Evolutionary conservation across 2,329 filamentous ascomycete species (phyloP), one percentile per base, ranked within the genome.

Genomic region (Sporothrix euskadiensis): DNA sequence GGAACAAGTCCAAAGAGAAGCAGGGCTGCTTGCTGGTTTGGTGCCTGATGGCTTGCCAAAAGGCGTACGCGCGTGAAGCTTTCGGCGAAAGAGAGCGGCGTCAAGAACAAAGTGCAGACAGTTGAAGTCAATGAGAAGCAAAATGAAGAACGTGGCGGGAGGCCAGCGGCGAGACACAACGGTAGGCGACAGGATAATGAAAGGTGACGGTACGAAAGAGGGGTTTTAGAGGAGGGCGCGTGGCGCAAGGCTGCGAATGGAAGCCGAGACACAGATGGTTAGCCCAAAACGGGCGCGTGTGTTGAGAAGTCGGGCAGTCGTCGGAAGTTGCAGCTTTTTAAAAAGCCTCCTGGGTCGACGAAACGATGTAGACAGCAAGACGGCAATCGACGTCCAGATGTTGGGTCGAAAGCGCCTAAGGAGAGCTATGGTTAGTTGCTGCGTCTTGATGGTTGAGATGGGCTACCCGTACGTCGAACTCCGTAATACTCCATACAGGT

Each of bases 161-260:
- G 52, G n/a, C 52, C n/a, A 54, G 35, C 35, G 19, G 26, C 41
- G n/a, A 41, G 22, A 57, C 49, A 19, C 14, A 32, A 22, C 59
- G 32, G 12, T 59, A 70, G 66, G 66, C 47, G 66, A 69, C 66
- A 69, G 9, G 41, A 14, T 47, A 30, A 39, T n/a, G 19, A 39
- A 35, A 26, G 22, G 61, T 14, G 47, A 30, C n/a, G 59, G 16
- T 14, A 35, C 9, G 22, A 6, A 54, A 22, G 47, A 26, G 47
- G 26, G 32, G 41, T 7, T 16, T 12, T 26, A 41, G 5, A 54
- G 12, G 32, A 57, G 52, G n/a, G 68, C 32, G 68, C 66, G 68
- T 41, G 49, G 68, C n/a, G n/a, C 32, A 57, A 57, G 66, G 66
- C 66, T 69, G 66, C 19, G 16, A 54, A 8, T 14, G 19, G 10